Evolutionary conservation across 2,329 filamentous ascomycete species (phyloP).

Genomic region (Aspergillus oerlinghausenensis): DNA sequence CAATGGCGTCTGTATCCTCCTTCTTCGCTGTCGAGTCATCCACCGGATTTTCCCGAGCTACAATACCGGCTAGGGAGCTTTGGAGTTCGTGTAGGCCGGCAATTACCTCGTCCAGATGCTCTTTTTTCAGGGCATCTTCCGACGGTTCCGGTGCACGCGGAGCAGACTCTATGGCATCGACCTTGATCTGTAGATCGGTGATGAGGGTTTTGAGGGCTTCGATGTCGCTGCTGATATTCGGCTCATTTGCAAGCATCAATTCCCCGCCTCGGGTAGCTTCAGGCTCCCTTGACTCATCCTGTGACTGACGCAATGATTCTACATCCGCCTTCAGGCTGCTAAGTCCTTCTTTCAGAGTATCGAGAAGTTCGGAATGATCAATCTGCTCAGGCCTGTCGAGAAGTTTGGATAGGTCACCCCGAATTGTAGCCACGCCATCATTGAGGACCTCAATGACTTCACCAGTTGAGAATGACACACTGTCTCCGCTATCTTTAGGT

Average conservation of each 20-base stretch:
- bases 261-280: constrained; percentile 49
- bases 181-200: constrained; percentile 74
- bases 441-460: constrained; percentile 60
- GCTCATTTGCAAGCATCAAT: constrained; percentile 53
- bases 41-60: constrained; percentile 37
- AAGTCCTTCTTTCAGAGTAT: constrained; percentile 79
- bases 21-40: constrained; percentile 59
- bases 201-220: constrained; percentile 82
- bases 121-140: constrained; percentile 43
- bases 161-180: constrained; percentile 66
- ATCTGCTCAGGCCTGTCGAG: constrained; percentile 75
- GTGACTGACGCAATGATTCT: constrained; percentile 63
- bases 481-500: constrained; percentile 53
- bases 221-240: constrained; percentile 62
- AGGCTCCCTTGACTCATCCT: constrained; percentile 47
- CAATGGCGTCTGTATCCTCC: constrained; percentile 85
- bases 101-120: constrained; percentile 45
- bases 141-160: constrained; percentile 35
- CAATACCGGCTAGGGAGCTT: constrained; percentile 51
- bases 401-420: constrained; percentile 69
- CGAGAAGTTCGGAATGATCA: constrained; percentile 83
- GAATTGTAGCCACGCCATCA: constrained; percentile 69
- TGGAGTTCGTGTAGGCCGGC: constrained; percentile 51
- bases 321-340: constrained; percentile 73
- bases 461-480: constrained; percentile 49